Base-by-base conservation (phyloP, 257 asterid species). In the Orobanche coerulescens region DNA sequence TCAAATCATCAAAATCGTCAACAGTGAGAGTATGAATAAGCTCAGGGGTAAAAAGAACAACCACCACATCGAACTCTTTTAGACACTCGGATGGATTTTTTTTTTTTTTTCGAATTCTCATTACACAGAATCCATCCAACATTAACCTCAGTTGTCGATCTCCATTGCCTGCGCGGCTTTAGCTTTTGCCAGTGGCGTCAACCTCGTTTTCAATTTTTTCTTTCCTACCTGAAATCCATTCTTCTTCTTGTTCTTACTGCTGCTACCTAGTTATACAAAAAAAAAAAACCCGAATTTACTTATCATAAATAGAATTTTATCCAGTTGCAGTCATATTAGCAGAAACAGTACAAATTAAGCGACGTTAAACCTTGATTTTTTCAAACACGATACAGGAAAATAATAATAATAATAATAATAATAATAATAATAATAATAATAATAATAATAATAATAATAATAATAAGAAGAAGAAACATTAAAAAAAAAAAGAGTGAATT, bases 151-250 rank as follows among this genome's bases (percentile, higher is more conserved):
- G 23, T 84, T 78, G 71, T 93, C 96, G 43, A 93, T 51, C 76
- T 89, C 96, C 97, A 93, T 93, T 9, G 96, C 99, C 65, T 93
- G 99, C 25, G 94, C 96, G 65, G 96, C 99, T 78, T 89, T 89
- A 71, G 99, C 97, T 78, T 86, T 93, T 7, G 95, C 94, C 75
- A 83, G 75, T 5, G 94, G 79, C 2, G 97, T 93, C 95, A 86
- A 39, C 76, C 73, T 84, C 1, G 90, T 93, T 72, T 93, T 89
- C 84, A 93, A 65, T 79, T 81, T 93, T 48, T 84, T 89, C 94
- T 89, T 93, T 40, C 99, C 99, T 47, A 93, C 98, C 74, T 78
- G 92, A 83, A 86, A 93, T 48, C n/a, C n/a, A n/a, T n/a, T n/a
- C 65, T 75, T 90, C 87, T 82, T 84, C 76, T 85, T 47, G 2